Percentiles rank a stretch among this genome's conserved stretches.
These are phyloP conservation scores for Echria macrotheca DNA, from an alignment of 495 filamentous ascomycete genomes.

Conservation along the genomic window DNA sequence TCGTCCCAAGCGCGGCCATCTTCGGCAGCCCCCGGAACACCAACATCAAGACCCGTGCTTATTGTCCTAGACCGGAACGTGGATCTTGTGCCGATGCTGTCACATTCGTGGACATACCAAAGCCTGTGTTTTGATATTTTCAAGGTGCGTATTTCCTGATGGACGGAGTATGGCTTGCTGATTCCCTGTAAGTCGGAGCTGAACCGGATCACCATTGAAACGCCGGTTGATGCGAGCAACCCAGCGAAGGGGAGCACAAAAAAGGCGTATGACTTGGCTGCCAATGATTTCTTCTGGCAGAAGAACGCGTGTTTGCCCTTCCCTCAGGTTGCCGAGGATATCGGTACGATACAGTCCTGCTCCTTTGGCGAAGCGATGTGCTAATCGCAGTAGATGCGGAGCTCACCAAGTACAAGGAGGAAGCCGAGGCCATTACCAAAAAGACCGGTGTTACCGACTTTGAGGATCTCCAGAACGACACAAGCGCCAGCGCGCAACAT, in stretches of 20 bases:
- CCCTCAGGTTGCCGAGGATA: slow-evolving; percentile 94
- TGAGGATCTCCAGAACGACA: slow-evolving; percentile 89
- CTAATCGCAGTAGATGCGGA: slow-evolving; percentile 41
- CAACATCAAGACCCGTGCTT: slow-evolving; percentile 73
- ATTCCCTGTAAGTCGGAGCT: slow-evolving; percentile 39
- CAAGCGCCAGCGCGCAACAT: slow-evolving; percentile 81
- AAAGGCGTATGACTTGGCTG: slow-evolving; percentile 81
- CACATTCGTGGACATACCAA: slow-evolving; percentile 98
- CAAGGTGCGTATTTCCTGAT: slow-evolving; percentile 10
- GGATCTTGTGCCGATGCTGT: slow-evolving; percentile 96
- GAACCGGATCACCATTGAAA: slow-evolving; percentile 94
- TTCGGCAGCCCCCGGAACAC: slow-evolving; percentile 43
- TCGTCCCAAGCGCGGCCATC: slow-evolving; percentile 41
- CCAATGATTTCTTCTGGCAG: slow-evolving; percentile 96
- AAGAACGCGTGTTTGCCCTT: slow-evolving; percentile 91
- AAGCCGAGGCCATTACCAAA: slow-evolving; percentile 88
- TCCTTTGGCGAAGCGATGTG: background rate
- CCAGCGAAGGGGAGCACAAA: slow-evolving; percentile 67
- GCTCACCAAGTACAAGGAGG: slow-evolving; percentile 89
- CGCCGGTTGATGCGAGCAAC: slow-evolving; percentile 66
- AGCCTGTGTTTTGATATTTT: slow-evolving; percentile 93
- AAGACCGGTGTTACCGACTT: slow-evolving; percentile 91
- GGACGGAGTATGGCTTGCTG: slow-evolving; percentile 3
- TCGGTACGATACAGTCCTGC: slow-evolving; percentile 31
- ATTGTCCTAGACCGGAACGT: slow-evolving; percentile 92